These are phyloP conservation scores for Eucalyptus regnans DNA, from an alignment of 345 rosid species.

Conservation along the genomic window DNA sequence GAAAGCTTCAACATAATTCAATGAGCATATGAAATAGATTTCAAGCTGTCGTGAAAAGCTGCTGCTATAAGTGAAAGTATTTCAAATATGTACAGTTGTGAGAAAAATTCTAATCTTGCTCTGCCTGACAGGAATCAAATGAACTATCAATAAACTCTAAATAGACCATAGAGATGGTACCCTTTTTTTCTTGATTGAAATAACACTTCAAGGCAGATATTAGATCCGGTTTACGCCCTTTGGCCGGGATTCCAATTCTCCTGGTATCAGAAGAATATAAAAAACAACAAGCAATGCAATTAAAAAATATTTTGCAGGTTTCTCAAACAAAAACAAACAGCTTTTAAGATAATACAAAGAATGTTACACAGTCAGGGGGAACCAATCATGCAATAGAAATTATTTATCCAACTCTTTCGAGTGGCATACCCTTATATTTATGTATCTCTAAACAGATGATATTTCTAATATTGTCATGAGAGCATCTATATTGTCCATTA, in stretches of 20 bases:
- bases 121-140: neutral
- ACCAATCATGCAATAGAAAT: neutral
- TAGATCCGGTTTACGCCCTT: conserved; percentile 67
- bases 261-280: conserved; percentile 19
- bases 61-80: neutral
- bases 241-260: conserved; percentile 61
- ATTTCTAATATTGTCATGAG: neutral
- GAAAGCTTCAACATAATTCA: neutral
- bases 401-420: neutral
- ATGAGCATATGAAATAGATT: neutral
- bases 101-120: neutral
- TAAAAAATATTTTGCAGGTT: neutral
- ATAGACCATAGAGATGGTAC: conserved; percentile 10
- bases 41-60: neutral
- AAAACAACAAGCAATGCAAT: neutral
- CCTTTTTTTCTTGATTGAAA: conserved; percentile 26
- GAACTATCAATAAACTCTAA: neutral
- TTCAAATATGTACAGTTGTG: neutral
- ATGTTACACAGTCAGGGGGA: neutral
- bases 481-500: neutral
- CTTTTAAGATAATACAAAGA: neutral
- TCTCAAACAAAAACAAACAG: neutral
- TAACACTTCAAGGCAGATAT: conserved; percentile 52
- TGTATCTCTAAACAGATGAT: neutral
- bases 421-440: neutral